Evolutionary conservation across 2,329 filamentous ascomycete species (phyloP).

Genomic region (Pseudogymnoascus sp.): DNA sequence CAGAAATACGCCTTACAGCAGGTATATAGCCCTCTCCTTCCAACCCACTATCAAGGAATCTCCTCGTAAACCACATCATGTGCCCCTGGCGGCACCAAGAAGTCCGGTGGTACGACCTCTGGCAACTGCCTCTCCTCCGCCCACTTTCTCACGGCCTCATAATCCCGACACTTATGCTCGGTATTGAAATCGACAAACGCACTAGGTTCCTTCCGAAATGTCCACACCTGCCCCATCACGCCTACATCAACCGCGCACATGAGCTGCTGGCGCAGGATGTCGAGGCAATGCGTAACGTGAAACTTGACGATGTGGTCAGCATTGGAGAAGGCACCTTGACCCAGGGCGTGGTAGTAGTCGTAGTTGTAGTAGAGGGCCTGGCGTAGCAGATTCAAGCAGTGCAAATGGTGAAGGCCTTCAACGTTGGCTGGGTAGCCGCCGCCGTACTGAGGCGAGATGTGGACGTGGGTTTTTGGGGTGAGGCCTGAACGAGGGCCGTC

Average conservation of each 20-base stretch:
- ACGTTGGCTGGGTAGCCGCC: constrained; percentile 44
- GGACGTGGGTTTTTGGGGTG: constrained; percentile 38
- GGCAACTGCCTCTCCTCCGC: constrained; percentile 40
- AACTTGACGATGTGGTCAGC: constrained; percentile 39
- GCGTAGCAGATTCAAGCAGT: constrained; percentile 48
- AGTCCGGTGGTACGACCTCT: constrained; percentile 22
- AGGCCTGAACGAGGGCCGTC: constrained; percentile 38
- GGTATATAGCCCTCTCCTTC: background rate
- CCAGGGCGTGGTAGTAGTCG: constrained; percentile 40
- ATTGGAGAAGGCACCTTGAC: constrained; percentile 42
- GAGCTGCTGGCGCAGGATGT: constrained; percentile 46
- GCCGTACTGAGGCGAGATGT: constrained; percentile 42
- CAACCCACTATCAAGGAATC: constrained; percentile 16
- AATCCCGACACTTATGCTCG: constrained; percentile 45
- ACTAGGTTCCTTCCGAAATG: constrained; percentile 33
- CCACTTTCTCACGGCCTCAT: constrained; percentile 43
- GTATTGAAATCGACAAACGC: constrained; percentile 49
- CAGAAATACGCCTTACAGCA: background rate
- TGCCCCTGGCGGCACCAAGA: constrained; percentile 14
- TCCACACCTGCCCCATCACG: constrained; percentile 48
- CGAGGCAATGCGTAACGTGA: constrained; percentile 48
- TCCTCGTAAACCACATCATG: constrained; percentile 16
- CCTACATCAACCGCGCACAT: constrained; percentile 48
- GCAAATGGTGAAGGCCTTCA: constrained; percentile 40
- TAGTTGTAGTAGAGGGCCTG: constrained; percentile 46